Base-by-base conservation (phyloP, 2,329 filamentous ascomycete genomes). In the Phialophora verrucosa region DNA sequence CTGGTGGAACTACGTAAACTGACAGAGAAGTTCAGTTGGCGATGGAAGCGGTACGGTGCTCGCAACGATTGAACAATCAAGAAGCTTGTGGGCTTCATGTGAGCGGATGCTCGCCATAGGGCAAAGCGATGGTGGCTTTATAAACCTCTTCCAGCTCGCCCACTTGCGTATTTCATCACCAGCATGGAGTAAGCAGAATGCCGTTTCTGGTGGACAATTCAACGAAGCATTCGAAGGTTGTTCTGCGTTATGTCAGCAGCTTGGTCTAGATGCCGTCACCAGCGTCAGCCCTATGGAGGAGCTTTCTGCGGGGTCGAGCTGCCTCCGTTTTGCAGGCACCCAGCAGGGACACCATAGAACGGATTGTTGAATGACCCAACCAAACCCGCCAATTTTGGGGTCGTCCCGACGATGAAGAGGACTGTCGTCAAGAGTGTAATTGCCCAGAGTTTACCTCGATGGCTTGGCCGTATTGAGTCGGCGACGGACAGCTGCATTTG, bases 391-490 rank as follows among this genome's bases (percentile, higher is more conserved):
- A 62, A 29, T 17, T 64, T 61, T 27, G 42, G 56, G 17, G 25
- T n/a, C 8, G 17, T 38, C 7, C 49, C 58, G 17, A 62, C 20
- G 23, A 56, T 23, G 12, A 42, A 54, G 11, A 44, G 14, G n/a
- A 55, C 47, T 31, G 55, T 64, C 47, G 59, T 68, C 59, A 68
- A 57, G 59, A 58, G 49, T 14, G 61, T 64, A 11, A 17, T 69
- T 7, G 51, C 31, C 6, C 61, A 69, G 7, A 69, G 64, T 17
- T 54, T 64, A 12, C 67, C 61, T 10, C 50, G 58, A n/a, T 69
- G 67, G 56, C 47, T 6, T 55, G 59, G 44, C 35, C 38, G 49
- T 59, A 31, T 14, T 51, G 27, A 29, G 11, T 44, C 5, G 27
- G 14, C 31, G 6, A 20, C 10, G 31, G 38, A n/a, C 2, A n/a